A percentile compares a stretch with the other conserved stretches of the same genome.
These are phyloP conservation scores for Mucor plumbeus DNA, from an alignment of 371 early-diverging fungal species.

Conservation along the genomic window DNA sequence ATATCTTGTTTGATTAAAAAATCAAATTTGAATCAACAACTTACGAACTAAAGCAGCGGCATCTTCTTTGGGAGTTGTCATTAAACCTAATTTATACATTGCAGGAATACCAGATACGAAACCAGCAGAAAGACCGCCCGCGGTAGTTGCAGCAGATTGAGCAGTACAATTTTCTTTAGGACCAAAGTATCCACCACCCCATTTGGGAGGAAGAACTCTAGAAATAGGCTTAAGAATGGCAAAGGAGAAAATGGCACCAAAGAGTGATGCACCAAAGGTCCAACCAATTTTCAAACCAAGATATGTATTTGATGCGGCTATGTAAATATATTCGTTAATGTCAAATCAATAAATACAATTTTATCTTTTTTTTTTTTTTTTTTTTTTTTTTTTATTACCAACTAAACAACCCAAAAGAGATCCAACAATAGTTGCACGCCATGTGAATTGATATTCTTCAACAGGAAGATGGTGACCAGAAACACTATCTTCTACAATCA, in stretches of 20 bases:
- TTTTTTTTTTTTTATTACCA: constrained; percentile 23
- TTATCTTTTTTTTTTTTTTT: neutral
- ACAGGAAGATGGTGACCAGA: constrained; percentile 7
- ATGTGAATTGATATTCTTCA: constrained; percentile 57
- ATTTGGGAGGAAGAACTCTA: constrained; percentile 39
- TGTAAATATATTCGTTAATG: constrained; percentile 15
- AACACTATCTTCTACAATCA: constrained; percentile 25
- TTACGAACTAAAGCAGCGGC: constrained; percentile 48
- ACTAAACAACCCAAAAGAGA: constrained; percentile 72
- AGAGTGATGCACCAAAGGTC: constrained; percentile 75
- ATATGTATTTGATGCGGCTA: constrained; percentile 77
- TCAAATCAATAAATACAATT: neutral
- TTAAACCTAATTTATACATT: constrained; percentile 68
- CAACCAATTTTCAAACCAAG: constrained; percentile 76
- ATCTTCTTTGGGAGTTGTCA: constrained; percentile 56
- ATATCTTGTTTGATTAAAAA: neutral
- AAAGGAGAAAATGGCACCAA: constrained; percentile 75
- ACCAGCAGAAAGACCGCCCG: constrained; percentile 74
- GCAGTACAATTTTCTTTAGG: constrained; percentile 73
- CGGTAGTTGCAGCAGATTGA: constrained; percentile 74
- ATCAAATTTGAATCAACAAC: neutral
- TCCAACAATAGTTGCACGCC: constrained; percentile 72
- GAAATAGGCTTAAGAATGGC: constrained; percentile 70
- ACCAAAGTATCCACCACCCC: constrained; percentile 72
- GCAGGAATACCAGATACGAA: constrained; percentile 77